Evolutionary conservation across 2,329 filamentous ascomycete species (phyloP).

Genomic region (Trichoderma atroviride): DNA sequence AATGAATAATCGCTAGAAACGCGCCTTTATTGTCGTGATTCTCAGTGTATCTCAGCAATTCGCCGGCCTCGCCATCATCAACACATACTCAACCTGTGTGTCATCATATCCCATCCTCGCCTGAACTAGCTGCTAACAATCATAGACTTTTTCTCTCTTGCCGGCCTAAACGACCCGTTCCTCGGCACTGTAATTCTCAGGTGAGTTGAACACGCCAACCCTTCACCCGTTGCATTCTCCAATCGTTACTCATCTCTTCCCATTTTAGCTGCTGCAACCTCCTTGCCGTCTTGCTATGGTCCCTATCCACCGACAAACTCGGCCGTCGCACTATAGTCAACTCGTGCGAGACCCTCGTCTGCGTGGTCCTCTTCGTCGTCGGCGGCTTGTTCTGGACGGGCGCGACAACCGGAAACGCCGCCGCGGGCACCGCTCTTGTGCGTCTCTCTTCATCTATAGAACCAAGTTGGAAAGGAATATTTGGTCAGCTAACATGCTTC

Average conservation of each 20-base stretch:
- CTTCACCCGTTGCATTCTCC: too few relatives aligned
- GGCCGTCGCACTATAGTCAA: not conserved
- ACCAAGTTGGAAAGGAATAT: not conserved
- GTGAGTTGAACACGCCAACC: not conserved
- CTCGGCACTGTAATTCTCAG: not conserved
- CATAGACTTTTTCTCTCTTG: not conserved
- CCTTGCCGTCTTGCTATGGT: not conserved
- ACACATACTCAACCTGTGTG: not conserved
- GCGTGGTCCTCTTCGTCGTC: not conserved
- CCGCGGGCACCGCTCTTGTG: not conserved
- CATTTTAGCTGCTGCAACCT: not conserved
- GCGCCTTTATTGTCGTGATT: not conserved
- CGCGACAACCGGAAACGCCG: not conserved
- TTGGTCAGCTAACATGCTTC: not conserved
- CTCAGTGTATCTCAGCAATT: not conserved
- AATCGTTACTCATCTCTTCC: not conserved
- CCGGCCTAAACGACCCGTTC: not conserved
- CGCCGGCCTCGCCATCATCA: not conserved
- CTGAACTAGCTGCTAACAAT: not conserved
- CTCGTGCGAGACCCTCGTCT: not conserved
- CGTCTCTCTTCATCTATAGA: not conserved
- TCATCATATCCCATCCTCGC: not conserved
- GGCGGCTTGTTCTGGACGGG: not conserved
- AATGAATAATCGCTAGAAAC: not conserved
- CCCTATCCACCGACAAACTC: not conserved